phyloP scores from a whole-genome alignment of 805 yeast species.

The Myxozyma udenii region DNA sequence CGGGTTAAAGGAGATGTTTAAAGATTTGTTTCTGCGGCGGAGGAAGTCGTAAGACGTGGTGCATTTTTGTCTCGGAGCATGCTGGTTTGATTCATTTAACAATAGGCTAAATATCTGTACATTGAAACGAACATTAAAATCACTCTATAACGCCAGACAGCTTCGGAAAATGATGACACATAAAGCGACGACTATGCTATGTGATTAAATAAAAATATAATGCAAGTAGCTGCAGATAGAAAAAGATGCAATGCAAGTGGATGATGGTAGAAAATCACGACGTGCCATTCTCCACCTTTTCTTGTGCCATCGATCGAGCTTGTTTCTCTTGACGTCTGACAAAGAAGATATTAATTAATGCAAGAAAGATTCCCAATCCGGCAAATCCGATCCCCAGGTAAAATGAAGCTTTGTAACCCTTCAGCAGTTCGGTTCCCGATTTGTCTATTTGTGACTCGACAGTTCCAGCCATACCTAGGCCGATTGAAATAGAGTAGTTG shows the following conservation, averaged over 20 bases:
- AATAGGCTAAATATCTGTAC: no score
- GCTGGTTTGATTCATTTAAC: background rate
- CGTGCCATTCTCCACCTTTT: no score
- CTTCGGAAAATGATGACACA: no score
- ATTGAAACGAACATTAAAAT: no score
- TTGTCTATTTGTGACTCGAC: slow-evolving; percentile 50
- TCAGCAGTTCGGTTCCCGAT: slow-evolving; percentile 35
- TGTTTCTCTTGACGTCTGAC: background rate
- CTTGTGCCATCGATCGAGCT: no score
- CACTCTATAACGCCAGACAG: no score
- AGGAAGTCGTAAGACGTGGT: background rate
- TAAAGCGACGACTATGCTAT: no score
- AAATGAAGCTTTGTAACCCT: slow-evolving; percentile 55
- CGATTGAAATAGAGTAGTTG: slow-evolving; percentile 68
- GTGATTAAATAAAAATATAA: no score
- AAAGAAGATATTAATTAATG: slow-evolving; percentile 30
- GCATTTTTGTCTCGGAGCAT: background rate
- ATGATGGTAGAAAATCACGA: no score
- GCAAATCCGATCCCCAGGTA: slow-evolving; percentile 63
- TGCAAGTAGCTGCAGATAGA: no score
- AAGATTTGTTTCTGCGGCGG: slow-evolving; percentile 17
- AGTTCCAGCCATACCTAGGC: slow-evolving; percentile 67
- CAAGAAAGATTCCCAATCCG: slow-evolving; percentile 45
- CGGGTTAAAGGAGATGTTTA: slow-evolving; percentile 27
- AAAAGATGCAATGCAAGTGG: no score